Evolutionary conservation across 768 basidiomycete species (phyloP).

Genomic region (Tylopilus cervinicoccineus): DNA sequence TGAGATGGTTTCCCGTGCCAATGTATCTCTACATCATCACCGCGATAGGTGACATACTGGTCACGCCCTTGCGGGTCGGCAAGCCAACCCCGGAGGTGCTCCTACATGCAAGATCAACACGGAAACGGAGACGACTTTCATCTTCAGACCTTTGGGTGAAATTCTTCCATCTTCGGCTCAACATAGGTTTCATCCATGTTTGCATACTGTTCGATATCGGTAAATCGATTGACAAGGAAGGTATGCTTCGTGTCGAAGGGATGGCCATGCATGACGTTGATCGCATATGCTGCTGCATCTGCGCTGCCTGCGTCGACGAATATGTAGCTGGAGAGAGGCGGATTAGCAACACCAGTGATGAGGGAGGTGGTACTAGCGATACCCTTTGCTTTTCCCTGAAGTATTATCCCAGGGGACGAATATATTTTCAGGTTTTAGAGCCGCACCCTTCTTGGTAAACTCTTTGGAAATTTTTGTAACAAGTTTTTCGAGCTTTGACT

Average conservation of each 20-base stretch:
- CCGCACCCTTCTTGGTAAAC: conserved; percentile 75
- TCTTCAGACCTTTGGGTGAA: conserved; percentile 59
- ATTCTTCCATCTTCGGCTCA: conserved; percentile 73
- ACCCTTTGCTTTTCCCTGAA: conserved; percentile 91
- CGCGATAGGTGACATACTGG: conserved; percentile 92
- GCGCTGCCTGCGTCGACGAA: conserved; percentile 76
- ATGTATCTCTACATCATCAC: conserved; percentile 83
- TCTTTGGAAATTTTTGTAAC: conserved; percentile 78
- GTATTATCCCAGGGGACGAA: conserved; percentile 85
- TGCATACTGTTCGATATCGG: conserved; percentile 82
- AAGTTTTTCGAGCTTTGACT: conserved; percentile 77
- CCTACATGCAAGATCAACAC: conserved; percentile 44
- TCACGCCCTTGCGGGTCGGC: conserved; percentile 91
- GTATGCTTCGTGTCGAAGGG: conserved; percentile 86
- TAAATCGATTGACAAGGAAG: conserved; percentile 82
- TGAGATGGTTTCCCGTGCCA: conserved; percentile 94
- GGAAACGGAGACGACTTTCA: neutral
- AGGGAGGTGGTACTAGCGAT: conserved; percentile 21
- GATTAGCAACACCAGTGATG: conserved; percentile 1
- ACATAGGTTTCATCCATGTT: conserved; percentile 73
- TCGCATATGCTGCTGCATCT: conserved; percentile 67
- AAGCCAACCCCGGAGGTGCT: conserved; percentile 94
- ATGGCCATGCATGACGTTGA: conserved; percentile 66
- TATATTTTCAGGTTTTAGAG: conserved; percentile 74
- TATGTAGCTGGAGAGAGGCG: conserved; percentile 50